phyloP scores from a whole-genome alignment of 1,284 basidiomycete species.

The Neolentinus lepideus region DNA sequence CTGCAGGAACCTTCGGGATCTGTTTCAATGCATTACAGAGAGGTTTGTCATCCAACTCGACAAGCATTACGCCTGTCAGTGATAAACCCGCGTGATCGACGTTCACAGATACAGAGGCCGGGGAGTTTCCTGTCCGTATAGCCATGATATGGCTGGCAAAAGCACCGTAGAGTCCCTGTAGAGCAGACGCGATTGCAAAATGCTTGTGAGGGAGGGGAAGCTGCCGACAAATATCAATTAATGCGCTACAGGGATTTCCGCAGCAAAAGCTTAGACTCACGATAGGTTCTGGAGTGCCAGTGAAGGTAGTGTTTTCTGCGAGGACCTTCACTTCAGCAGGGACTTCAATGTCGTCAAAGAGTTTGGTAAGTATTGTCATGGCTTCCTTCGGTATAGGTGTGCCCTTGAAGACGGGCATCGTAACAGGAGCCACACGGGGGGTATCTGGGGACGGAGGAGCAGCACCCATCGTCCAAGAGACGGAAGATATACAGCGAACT shows the following conservation, averaged over 20 bases:
- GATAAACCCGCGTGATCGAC: neutral
- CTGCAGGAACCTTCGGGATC: neutral
- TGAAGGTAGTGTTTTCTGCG: neutral
- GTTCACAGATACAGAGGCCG: neutral
- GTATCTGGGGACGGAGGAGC: neutral
- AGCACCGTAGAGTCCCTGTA: neutral
- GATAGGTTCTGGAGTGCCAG: neutral
- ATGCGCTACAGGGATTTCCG: neutral
- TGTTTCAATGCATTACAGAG: neutral
- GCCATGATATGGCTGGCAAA: neutral
- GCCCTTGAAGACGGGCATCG: neutral
- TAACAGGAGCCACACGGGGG: neutral
- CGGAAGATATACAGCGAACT: too few relatives aligned
- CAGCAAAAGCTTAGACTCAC: neutral
- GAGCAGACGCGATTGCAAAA: neutral
- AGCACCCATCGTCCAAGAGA: too few relatives aligned
- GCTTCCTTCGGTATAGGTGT: neutral
- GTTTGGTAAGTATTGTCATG: neutral
- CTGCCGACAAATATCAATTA: neutral
- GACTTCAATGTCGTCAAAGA: neutral
- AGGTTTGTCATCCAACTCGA: neutral
- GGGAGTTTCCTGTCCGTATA: neutral
- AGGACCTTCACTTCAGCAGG: neutral
- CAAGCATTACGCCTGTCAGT: neutral
- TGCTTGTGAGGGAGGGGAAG: conserved; percentile 3